Conservation (phyloP, 1,284 basidiomycete species). For the Cutaneotrichosporon curvatum region DNA sequence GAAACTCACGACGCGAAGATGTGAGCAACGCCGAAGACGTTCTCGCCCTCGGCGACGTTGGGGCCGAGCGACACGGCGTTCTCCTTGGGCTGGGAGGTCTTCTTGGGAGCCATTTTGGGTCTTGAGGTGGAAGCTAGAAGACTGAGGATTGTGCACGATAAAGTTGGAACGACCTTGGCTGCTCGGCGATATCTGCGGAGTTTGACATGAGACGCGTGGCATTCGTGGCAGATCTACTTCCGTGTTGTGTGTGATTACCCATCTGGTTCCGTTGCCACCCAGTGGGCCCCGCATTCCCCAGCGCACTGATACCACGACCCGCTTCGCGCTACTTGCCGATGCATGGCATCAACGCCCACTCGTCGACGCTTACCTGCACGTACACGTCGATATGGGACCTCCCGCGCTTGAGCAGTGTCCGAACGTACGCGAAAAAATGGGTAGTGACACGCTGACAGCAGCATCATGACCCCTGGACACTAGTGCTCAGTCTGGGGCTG, state of each 20-base stretch:
- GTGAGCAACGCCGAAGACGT: slow-evolving; percentile 92
- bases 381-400: background rate
- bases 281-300: too few species aligned
- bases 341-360: too few species aligned
- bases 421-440: slow-evolving; percentile 11
- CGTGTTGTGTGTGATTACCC: too few species aligned
- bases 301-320: too few species aligned
- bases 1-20: slow-evolving; percentile 71
- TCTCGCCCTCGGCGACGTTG: slow-evolving; percentile 88
- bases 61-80: slow-evolving; percentile 81
- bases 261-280: too few species aligned
- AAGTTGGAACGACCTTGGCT: too few species aligned
- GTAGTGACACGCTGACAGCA: background rate
- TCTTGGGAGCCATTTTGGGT: slow-evolving; percentile 42
- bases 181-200: too few species aligned
- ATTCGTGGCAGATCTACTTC: too few species aligned
- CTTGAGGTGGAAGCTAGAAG: background rate
- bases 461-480: slow-evolving; percentile 44
- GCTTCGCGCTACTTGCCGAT: too few species aligned
- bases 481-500: slow-evolving; percentile 65
- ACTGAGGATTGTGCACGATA: too few species aligned
- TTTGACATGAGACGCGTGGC: too few species aligned
- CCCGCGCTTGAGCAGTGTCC: slow-evolving; percentile 10
- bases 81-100: slow-evolving; percentile 57
- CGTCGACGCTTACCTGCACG: too few species aligned